phyloP scores from a whole-genome alignment of 2,329 filamentous ascomycete species.

The Sarocladium brachiariae region DNA sequence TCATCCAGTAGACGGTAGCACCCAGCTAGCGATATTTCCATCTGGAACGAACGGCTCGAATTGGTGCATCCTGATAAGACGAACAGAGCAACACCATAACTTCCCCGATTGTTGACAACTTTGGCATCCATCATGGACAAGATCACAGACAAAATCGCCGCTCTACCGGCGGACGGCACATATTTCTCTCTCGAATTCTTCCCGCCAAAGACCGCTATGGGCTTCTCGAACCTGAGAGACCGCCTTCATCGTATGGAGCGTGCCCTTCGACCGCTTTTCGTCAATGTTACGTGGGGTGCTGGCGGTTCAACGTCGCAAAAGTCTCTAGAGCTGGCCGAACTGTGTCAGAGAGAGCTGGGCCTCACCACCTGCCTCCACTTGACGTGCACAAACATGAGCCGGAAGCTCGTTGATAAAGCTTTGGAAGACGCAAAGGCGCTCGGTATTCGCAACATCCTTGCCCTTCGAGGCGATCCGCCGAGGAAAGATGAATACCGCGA shows the following conservation, averaged over 20 bases:
- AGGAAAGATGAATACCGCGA: conserved; percentile 79
- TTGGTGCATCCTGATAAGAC: too few relatives aligned
- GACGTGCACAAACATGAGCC: conserved; percentile 97
- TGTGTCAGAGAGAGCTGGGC: conserved; percentile 86
- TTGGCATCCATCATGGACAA: conserved; percentile 56
- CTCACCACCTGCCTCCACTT: conserved; percentile 93
- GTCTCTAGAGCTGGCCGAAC: conserved; percentile 87
- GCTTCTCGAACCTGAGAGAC: conserved; percentile 86
- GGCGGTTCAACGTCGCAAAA: conserved; percentile 87
- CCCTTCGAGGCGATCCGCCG: conserved; percentile 85
- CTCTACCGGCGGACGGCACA: conserved; percentile 69
- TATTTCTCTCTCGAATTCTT: conserved; percentile 99
- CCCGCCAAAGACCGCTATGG: conserved; percentile 94
- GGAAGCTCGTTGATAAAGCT: conserved; percentile 75
- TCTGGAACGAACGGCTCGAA: too few relatives aligned
- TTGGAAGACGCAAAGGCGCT: conserved; percentile 84
- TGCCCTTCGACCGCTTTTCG: conserved; percentile 83
- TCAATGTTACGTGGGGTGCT: conserved; percentile 97
- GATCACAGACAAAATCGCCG: conserved; percentile 92
- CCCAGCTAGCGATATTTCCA: too few relatives aligned
- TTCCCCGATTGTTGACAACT: neutral
- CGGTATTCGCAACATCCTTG: conserved; percentile 89
- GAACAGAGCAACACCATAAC: too few relatives aligned
- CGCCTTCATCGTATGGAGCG: conserved; percentile 93
- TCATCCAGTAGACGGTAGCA: neutral